A percentile compares a stretch with the other conserved stretches of the same genome.
Evolutionary conservation across 805 yeast species (phyloP).

Genomic region (Ogataea ganodermae): DNA sequence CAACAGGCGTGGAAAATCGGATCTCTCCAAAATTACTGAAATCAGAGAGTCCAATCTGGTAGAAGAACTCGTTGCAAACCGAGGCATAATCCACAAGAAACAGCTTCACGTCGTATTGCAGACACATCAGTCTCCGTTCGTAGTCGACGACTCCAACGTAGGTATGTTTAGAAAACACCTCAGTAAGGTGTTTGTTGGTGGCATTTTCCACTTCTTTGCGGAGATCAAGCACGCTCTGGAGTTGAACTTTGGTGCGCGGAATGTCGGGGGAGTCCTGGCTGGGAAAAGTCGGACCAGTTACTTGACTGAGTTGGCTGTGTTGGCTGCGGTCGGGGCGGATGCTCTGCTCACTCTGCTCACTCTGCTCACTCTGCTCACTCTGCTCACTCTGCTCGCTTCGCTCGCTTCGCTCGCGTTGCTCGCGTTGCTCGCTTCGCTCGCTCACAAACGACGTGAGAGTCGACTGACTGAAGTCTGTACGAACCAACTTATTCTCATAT

Average conservation of each 20-base stretch:
- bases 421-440: background rate
- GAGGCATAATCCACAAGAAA: slow-evolving; percentile 81
- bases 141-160: slow-evolving; percentile 85
- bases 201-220: slow-evolving; percentile 48
- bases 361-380: too few relatives aligned
- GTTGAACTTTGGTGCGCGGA: slow-evolving; percentile 38
- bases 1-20: slow-evolving; percentile 36
- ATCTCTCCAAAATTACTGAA: slow-evolving; percentile 80
- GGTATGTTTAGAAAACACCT: slow-evolving; percentile 65
- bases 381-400: background rate
- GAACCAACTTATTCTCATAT: slow-evolving; percentile 63
- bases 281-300: too few relatives aligned
- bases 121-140: slow-evolving; percentile 66
- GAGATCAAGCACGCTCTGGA: slow-evolving; percentile 62
- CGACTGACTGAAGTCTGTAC: slow-evolving; percentile 70
- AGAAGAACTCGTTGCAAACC: slow-evolving; percentile 66
- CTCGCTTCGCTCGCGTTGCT: background rate
- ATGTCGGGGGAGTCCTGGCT: background rate
- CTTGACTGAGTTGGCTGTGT: too few relatives aligned
- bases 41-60: slow-evolving; percentile 75
- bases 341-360: too few relatives aligned
- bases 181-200: slow-evolving; percentile 58
- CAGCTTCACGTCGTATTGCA: slow-evolving; percentile 79
- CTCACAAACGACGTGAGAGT: slow-evolving; percentile 45
- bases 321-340: too few relatives aligned